Evolutionary conservation across 1,284 basidiomycete genomes (phyloP).

Genomic region (Fomitiporia mediterranea): DNA sequence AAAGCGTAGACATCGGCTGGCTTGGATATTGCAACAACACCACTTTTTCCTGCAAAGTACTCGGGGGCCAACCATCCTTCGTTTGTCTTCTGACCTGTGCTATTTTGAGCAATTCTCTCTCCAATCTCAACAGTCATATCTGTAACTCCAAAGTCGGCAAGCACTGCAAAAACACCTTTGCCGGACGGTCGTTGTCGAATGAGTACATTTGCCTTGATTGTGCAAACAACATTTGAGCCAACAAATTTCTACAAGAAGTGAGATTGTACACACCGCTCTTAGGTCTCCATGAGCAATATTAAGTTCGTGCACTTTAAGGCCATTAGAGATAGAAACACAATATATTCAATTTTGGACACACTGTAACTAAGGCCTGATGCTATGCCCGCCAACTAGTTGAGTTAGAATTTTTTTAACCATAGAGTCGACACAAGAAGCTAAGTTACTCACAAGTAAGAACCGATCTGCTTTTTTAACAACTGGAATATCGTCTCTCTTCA

Average conservation of each 20-base stretch:
- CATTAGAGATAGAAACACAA: neutral
- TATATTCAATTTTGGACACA: neutral
- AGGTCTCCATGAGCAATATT: slow-evolving; percentile 8
- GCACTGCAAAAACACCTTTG: neutral
- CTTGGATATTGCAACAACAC: neutral
- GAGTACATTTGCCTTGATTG: slow-evolving; percentile 14
- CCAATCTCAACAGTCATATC: neutral
- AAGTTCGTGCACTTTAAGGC: neutral
- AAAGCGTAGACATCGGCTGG: slow-evolving; percentile 11
- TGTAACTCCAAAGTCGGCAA: slow-evolving; percentile 12
- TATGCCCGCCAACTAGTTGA: neutral
- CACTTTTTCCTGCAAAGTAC: neutral
- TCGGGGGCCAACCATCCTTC: slow-evolving; percentile 6
- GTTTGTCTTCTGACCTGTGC: neutral
- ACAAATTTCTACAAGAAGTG: no score
- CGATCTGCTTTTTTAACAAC: neutral
- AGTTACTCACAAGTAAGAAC: neutral
- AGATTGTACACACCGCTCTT: neutral
- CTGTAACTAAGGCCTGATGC: neutral
- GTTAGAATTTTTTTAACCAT: no score
- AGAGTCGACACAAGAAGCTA: neutral
- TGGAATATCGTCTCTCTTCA: neutral
- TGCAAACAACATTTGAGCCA: neutral
- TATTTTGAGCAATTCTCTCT: neutral
- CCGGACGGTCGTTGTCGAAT: neutral